These are phyloP conservation scores for Microbotryum violaceum DNA, from an alignment of 1,284 basidiomycete genomes.

Conservation along the genomic window DNA sequence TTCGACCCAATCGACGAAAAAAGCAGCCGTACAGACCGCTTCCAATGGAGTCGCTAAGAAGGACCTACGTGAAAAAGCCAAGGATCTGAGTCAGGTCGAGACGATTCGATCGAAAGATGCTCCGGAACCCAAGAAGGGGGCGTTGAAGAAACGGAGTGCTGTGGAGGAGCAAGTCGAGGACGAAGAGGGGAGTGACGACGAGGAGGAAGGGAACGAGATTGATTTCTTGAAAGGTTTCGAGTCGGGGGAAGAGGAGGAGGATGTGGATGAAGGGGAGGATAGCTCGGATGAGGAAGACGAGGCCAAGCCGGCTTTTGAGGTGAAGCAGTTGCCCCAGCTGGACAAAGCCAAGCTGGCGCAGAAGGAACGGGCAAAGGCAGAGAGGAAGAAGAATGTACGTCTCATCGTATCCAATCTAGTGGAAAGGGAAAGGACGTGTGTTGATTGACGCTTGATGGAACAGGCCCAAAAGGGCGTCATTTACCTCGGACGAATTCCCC, in stretches of 20 bases:
- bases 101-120: constrained; percentile 14
- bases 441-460: too few relatives aligned
- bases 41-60: not conserved
- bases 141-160: constrained; percentile 62
- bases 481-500: constrained; percentile 83
- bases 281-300: constrained; percentile 70
- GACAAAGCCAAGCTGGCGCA: constrained; percentile 67
- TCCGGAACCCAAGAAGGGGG: constrained; percentile 55
- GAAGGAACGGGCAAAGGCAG: constrained; percentile 59
- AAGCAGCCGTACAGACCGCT: not conserved
- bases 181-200: constrained; percentile 36
- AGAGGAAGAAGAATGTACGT: constrained; percentile 63
- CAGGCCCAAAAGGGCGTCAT: constrained; percentile 66
- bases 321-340: constrained; percentile 65
- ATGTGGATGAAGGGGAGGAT: constrained; percentile 55
- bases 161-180: constrained; percentile 47
- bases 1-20: not conserved
- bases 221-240: constrained; percentile 34
- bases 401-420: not conserved
- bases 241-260: constrained; percentile 10
- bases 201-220: constrained; percentile 35
- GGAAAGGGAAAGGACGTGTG: too few relatives aligned
- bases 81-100: constrained; percentile 14
- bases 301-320: constrained; percentile 51
- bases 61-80: constrained; percentile 21